A percentile compares a stretch with the other conserved stretches of the same genome.
phyloP scores from a whole-genome alignment of 2,329 filamentous ascomycete genomes.

The Paraphoma chrysanthemicola region DNA sequence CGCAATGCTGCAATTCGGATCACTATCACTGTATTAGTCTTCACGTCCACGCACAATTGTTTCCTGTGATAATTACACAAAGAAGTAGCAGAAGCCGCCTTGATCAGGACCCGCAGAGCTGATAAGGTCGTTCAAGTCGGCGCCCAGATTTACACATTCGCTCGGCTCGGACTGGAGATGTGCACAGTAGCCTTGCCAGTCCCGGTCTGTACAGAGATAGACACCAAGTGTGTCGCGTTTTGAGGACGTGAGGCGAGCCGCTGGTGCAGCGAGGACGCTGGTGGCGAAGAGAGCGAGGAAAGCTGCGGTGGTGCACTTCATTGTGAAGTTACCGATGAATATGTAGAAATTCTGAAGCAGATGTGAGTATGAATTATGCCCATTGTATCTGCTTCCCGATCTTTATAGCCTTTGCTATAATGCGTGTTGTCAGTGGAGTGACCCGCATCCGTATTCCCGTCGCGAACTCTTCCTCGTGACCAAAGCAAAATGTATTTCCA shows the following conservation, averaged over 20 bases:
- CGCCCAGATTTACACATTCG: conserved; percentile 13
- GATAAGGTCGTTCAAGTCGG: conserved; percentile 15
- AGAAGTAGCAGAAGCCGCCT: conserved; percentile 27
- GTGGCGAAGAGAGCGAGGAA: conserved; percentile 5
- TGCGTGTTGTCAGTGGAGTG: no score
- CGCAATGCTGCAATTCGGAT: conserved; percentile 11
- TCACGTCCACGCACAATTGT: background rate
- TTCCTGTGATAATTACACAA: conserved; percentile 14
- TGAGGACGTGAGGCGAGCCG: background rate
- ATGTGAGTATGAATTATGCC: no score
- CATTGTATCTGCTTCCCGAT: background rate
- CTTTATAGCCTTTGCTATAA: background rate
- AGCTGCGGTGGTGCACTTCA: conserved; percentile 9
- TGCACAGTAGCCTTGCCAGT: conserved; percentile 19
- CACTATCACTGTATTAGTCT: conserved; percentile 8
- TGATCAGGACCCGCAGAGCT: conserved; percentile 14
- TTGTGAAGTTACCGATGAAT: background rate
- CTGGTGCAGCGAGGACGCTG: conserved; percentile 8
- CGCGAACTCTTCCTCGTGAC: background rate
- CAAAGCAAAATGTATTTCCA: background rate
- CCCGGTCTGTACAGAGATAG: conserved; percentile 20
- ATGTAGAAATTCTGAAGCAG: no score
- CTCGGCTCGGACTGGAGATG: conserved; percentile 11
- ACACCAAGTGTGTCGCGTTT: conserved; percentile 13
- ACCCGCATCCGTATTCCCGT: background rate